Conservation (phyloP, 805 yeast species). For the Nakazawaea ernobii region DNA sequence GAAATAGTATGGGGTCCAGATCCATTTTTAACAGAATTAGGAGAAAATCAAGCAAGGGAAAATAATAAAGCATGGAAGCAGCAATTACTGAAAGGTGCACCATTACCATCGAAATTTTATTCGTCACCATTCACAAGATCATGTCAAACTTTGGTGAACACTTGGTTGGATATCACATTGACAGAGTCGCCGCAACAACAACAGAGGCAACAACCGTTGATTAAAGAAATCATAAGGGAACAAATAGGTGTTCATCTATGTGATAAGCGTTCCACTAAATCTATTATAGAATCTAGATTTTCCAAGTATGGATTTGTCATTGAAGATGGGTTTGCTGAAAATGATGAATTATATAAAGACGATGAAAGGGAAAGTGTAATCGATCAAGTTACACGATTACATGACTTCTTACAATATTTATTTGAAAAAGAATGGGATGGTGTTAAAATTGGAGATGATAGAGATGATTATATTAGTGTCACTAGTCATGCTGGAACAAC, state of each 20-base stretch:
- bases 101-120: constrained; percentile 51
- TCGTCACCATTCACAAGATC: constrained; percentile 64
- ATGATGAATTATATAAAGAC: constrained; percentile 40
- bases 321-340: constrained; percentile 40
- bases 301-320: constrained; percentile 35
- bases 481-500: constrained; percentile 63
- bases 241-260: constrained; percentile 56
- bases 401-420: constrained; percentile 36
- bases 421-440: constrained; percentile 22
- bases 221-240: constrained; percentile 50
- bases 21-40: constrained; percentile 51
- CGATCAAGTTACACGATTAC: constrained; percentile 46
- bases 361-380: constrained; percentile 42
- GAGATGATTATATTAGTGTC: constrained; percentile 32
- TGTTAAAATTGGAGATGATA: constrained; percentile 16
- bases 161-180: constrained; percentile 39
- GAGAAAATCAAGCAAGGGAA: constrained; percentile 49
- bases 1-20: constrained; percentile 54
- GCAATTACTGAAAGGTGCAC: constrained; percentile 42
- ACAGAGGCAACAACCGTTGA: constrained; percentile 19
- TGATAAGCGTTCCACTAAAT: constrained; percentile 45
- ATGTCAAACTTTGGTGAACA: constrained; percentile 45
- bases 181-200: constrained; percentile 15
- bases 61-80: constrained; percentile 37
- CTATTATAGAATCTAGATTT: constrained; percentile 32